These are phyloP conservation scores for Falciphora oryzae DNA, from an alignment of 2,329 filamentous ascomycete genomes.

Conservation along the genomic window DNA sequence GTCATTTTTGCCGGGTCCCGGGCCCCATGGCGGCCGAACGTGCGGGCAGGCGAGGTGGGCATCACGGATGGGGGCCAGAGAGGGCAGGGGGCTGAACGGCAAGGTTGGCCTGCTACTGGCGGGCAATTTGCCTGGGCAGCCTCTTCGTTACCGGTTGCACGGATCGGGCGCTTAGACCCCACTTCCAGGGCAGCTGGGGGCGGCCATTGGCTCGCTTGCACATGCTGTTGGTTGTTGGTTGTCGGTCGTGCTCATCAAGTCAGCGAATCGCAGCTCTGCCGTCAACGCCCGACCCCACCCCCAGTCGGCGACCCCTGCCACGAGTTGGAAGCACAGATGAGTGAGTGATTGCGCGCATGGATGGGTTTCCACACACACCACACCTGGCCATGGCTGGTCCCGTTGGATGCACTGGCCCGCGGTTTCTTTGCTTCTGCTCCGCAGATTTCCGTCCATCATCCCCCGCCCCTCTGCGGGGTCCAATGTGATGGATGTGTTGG, in stretches of 20 bases:
- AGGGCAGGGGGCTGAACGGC: neutral
- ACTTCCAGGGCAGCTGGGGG: no score
- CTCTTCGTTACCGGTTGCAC: neutral
- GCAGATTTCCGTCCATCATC: neutral
- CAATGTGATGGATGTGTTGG: neutral
- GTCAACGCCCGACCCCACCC: neutral
- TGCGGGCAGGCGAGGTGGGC: neutral
- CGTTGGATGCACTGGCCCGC: neutral
- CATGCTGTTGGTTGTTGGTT: conserved; percentile 1
- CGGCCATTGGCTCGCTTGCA: neutral
- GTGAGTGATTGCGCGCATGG: neutral
- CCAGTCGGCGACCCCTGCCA: neutral
- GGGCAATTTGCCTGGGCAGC: conserved; percentile 1
- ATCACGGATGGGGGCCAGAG: neutral
- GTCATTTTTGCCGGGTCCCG: neutral
- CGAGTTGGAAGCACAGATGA: neutral
- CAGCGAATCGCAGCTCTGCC: neutral
- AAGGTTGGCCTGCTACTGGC: neutral
- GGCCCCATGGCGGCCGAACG: no score
- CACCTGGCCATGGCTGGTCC: neutral
- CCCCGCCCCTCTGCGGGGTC: neutral
- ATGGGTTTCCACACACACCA: neutral
- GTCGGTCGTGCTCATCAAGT: neutral
- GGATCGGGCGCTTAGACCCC: neutral
- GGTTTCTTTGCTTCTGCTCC: neutral